Base-by-base conservation (phyloP, 768 basidiomycete species). In the Chiua virens region DNA sequence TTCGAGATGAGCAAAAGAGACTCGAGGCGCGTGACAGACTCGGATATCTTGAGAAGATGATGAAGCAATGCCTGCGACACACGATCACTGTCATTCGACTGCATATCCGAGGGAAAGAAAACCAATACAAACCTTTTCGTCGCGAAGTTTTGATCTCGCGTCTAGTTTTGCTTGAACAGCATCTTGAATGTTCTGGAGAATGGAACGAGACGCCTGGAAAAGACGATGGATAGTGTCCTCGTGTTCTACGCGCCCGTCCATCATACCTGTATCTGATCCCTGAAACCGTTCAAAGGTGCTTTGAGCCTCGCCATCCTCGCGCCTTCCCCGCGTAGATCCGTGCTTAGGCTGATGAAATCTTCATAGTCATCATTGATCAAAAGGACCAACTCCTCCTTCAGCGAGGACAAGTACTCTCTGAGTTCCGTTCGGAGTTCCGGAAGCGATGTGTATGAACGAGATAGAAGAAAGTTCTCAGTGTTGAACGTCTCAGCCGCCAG, bases 341-440 rank as follows among this genome's bases (percentile, higher is more conserved):
- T 94, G 56, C 95, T 95, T 27, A 99, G 76, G 59, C 90, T 92
- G 62, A 98, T 96, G 66, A 98, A 99, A 14, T 94, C 94, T 67
- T 94, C 94, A 63, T 98, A 99, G 71, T 98, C 97, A 60, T 93
- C 88, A 70, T 99, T 98, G 67, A 98, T 97, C 62, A 98, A 83
- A 62, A 85, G 85, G 27, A 98, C 93, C 32, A 99, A 79, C 66
- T 97, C 96, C 66, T 95, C 92, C 69, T 96, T 93, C 56, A 99
- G 72, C 10, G 78, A 74, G 0, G 82, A 80, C 53, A 92, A 76
- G 67, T 98, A 98, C 46, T 92, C 85, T 28, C 93, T 80, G 20
- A 99, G 75, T 66, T 99, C 95, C 4, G 82, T 71, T 47, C 94
- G 86, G 28, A 98, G 76, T 68, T 98, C 96, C 27, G 88, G 85